Evolutionary conservation across 805 yeast species (phyloP).

Genomic region (Zygotorulaspora chibaensis): DNA sequence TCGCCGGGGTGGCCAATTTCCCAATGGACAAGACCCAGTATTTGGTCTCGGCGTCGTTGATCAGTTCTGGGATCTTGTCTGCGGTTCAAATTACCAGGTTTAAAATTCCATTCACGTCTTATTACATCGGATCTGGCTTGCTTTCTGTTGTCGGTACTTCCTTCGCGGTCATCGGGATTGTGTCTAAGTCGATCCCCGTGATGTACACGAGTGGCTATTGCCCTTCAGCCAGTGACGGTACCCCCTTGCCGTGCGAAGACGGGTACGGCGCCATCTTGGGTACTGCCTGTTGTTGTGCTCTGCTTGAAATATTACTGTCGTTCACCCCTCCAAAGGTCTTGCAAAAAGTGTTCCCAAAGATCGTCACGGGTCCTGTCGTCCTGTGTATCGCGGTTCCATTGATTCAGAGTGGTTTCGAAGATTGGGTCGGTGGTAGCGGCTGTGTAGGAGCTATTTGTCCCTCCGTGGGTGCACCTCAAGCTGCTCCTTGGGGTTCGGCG

Average conservation of each 20-base stretch:
- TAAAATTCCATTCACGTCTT: slow-evolving; percentile 67
- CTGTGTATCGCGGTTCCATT: slow-evolving; percentile 72
- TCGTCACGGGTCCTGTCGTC: slow-evolving; percentile 93
- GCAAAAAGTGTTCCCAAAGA: slow-evolving; percentile 76
- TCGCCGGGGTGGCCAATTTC: slow-evolving; percentile 60
- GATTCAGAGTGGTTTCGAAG: slow-evolving; percentile 67
- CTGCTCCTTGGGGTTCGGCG: slow-evolving; percentile 79
- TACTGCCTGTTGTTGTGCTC: slow-evolving; percentile 72
- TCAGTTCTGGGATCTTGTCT: slow-evolving; percentile 67
- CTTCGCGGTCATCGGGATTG: slow-evolving; percentile 82
- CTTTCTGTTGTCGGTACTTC: slow-evolving; percentile 89
- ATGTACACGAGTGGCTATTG: slow-evolving; percentile 75
- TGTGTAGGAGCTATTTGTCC: slow-evolving; percentile 51
- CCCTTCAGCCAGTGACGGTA: slow-evolving; percentile 60
- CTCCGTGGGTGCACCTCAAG: slow-evolving; percentile 46
- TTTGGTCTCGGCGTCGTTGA: slow-evolving; percentile 66
- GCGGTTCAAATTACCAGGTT: slow-evolving; percentile 75
- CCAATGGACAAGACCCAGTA: slow-evolving; percentile 48
- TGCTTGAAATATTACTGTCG: slow-evolving; percentile 66
- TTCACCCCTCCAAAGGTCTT: slow-evolving; percentile 71
- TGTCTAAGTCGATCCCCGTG: slow-evolving; percentile 67
- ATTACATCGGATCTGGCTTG: slow-evolving; percentile 82
- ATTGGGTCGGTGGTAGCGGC: slow-evolving; percentile 86
- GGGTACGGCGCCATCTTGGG: slow-evolving; percentile 88
- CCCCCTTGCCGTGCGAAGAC: slow-evolving; percentile 71